These are phyloP conservation scores for Narthecium ossifragum DNA, from an alignment of 106 monocot species.

Conservation along the genomic window DNA sequence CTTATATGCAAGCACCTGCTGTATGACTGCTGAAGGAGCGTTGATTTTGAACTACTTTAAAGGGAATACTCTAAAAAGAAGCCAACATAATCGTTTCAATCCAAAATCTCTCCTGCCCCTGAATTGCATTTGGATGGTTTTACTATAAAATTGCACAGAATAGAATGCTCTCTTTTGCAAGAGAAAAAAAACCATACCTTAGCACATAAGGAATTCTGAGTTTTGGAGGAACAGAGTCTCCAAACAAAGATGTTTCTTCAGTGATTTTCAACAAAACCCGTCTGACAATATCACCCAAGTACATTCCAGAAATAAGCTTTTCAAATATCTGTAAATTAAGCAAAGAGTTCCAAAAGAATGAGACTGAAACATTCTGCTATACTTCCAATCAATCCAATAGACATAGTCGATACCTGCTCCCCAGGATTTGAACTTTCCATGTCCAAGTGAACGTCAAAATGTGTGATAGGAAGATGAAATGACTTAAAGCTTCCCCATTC, in stretches of 20 bases:
- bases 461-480: slow-evolving; percentile 38
- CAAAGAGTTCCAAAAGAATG: not conserved
- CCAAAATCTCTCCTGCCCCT: no score
- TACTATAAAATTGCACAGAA: no score
- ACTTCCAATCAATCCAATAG: not conserved
- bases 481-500: slow-evolving; percentile 52
- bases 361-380: not conserved
- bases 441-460: slow-evolving; percentile 37
- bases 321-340: slow-evolving; percentile 23
- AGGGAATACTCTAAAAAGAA: no score
- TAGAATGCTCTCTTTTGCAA: not conserved
- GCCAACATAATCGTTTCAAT: no score
- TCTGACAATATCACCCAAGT: slow-evolving; percentile 47
- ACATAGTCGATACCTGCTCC: slow-evolving; percentile 18
- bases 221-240: slow-evolving; percentile 28
- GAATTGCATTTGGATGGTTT: no score
- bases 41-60: no score
- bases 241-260: slow-evolving; percentile 30
- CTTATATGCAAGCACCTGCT: no score
- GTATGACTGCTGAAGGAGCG: no score
- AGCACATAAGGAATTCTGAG: slow-evolving; percentile 21
- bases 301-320: slow-evolving; percentile 35
- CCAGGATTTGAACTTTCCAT: slow-evolving; percentile 42
- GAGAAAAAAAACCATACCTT: slow-evolving; percentile 9
- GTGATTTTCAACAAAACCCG: slow-evolving; percentile 30